Evolutionary conservation across 202 grass and related monocot species (phyloP).

Genomic region (Carex sylvatica): DNA sequence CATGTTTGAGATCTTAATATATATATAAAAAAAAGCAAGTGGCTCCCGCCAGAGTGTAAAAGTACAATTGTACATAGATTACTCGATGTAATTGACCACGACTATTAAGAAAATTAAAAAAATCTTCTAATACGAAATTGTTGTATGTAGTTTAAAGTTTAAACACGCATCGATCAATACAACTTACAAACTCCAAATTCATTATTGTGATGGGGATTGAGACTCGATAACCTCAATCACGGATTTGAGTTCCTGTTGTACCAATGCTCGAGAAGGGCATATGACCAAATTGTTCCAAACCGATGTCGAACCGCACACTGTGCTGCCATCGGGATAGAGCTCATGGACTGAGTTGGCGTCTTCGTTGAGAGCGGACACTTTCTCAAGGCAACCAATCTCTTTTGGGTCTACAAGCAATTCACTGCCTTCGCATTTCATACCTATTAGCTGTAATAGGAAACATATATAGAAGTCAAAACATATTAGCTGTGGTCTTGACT

Average conservation of each 20-base stretch:
- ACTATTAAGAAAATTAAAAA: neutral
- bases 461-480: neutral
- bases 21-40: too few relatives aligned
- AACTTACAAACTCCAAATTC: neutral
- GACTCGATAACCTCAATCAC: constrained; percentile 63
- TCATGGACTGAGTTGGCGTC: constrained; percentile 71
- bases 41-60: too few relatives aligned
- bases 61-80: too few relatives aligned
- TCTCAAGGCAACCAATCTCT: constrained; percentile 65
- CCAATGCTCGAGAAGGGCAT: constrained; percentile 40
- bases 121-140: neutral
- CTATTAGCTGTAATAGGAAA: constrained; percentile 51
- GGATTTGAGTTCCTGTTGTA: constrained; percentile 58
- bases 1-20: neutral
- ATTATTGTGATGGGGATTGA: constrained; percentile 42
- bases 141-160: neutral
- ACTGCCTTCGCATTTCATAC: constrained; percentile 58
- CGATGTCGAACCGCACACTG: constrained; percentile 33
- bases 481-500: too few relatives aligned
- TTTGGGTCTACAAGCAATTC: constrained; percentile 61
- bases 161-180: neutral
- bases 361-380: constrained; percentile 62
- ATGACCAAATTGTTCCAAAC: constrained; percentile 65
- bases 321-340: constrained; percentile 60
- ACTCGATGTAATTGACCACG: too few relatives aligned